Percentiles rank a stretch among this genome's conserved stretches.
These are phyloP conservation scores for Phaseolus lunatus DNA, from an alignment of 306 rosid species.

Conservation along the genomic window DNA sequence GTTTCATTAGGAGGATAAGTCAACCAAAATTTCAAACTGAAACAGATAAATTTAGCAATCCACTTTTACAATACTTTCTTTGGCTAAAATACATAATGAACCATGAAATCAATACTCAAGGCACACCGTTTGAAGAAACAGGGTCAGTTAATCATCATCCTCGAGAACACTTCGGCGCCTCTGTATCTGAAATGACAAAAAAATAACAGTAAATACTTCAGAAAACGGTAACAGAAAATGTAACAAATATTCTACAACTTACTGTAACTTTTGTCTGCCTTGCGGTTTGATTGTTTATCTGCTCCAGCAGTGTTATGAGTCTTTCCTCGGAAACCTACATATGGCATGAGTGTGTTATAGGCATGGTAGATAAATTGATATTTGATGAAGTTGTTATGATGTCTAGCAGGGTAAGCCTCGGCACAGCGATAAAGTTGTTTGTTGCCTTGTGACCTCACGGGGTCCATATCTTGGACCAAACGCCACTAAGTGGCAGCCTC, in stretches of 20 bases:
- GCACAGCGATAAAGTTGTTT: neutral
- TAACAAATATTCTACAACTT: constrained; percentile 45
- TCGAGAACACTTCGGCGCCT: constrained; percentile 98
- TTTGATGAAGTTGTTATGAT: neutral
- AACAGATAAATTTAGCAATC: constrained; percentile 44
- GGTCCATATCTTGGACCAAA: neutral
- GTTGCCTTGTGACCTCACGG: neutral
- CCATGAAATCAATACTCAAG: constrained; percentile 18
- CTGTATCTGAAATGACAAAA: constrained; percentile 69
- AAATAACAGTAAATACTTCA: neutral
- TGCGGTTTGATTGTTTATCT: constrained; percentile 89
- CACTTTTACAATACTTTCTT: constrained; percentile 21
- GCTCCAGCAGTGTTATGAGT: constrained; percentile 94
- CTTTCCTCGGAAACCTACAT: constrained; percentile 90
- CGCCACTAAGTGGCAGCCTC: neutral
- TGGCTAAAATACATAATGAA: constrained; percentile 37
- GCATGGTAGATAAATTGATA: neutral
- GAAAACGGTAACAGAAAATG: neutral
- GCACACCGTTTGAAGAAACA: constrained; percentile 35
- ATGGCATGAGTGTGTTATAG: constrained; percentile 30
- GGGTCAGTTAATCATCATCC: constrained; percentile 76
- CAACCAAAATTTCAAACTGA: constrained; percentile 35
- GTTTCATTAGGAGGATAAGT: constrained; percentile 31
- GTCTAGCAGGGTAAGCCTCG: neutral
- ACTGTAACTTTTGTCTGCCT: constrained; percentile 96